Percentiles rank a stretch among this genome's conserved stretches.
Conservation (phyloP, 1,284 basidiomycete genomes). For the Boletus smithii region DNA sequence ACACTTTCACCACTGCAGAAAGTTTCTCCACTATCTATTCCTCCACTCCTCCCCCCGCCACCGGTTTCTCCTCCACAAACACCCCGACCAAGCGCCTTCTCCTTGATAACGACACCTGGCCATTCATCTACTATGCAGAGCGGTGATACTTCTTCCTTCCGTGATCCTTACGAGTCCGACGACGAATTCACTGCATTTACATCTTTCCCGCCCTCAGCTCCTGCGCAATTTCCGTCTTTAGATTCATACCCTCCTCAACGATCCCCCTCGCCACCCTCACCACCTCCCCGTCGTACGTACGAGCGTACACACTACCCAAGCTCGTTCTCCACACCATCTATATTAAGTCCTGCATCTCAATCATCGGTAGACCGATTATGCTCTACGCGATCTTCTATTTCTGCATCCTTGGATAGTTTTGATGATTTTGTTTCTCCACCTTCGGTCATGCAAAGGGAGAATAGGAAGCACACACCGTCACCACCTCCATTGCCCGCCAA, state of each 20-base stretch:
- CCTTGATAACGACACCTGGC: too few species aligned
- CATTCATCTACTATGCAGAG: too few species aligned
- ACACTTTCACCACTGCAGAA: constrained; percentile 14
- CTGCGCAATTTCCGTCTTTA: constrained; percentile 9
- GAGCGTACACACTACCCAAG: constrained; percentile 26
- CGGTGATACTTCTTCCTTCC: too few species aligned
- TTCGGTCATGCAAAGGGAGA: neutral
- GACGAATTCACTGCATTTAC: constrained; percentile 34
- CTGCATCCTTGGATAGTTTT: constrained; percentile 43
- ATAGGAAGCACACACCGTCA: constrained; percentile 34
- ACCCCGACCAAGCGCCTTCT: constrained; percentile 26
- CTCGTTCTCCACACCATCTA: constrained; percentile 31
- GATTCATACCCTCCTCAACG: constrained; percentile 7
- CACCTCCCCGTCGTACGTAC: constrained; percentile 29
- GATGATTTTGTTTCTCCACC: constrained; percentile 43
- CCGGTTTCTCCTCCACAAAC: constrained; percentile 31
- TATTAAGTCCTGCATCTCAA: constrained; percentile 27
- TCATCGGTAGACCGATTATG: constrained; percentile 25
- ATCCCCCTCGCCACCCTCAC: constrained; percentile 27
- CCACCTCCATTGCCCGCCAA: constrained; percentile 47
- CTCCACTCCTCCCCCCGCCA: constrained; percentile 32
- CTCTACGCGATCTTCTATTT: constrained; percentile 15
- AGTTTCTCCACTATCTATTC: constrained; percentile 18
- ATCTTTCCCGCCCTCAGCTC: constrained; percentile 16
- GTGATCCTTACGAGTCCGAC: constrained; percentile 21